Evolutionary conservation across 106 monocot genomes (phyloP).

Genomic region (Apostasia ramifera): DNA sequence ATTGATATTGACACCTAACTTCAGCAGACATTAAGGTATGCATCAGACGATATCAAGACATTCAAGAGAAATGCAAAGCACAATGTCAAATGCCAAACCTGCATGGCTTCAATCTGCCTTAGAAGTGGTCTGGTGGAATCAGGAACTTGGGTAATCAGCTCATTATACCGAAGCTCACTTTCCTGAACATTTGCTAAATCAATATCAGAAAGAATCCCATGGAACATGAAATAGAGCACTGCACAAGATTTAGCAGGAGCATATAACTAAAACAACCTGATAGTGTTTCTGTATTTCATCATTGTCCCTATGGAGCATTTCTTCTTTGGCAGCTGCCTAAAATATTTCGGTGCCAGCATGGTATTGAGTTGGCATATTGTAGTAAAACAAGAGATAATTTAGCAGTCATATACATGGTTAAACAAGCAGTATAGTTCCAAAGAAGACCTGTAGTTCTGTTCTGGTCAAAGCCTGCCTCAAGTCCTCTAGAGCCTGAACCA

Average conservation of each 20-base stretch:
- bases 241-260: background rate
- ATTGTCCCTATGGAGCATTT: conserved; percentile 80
- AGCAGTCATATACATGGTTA: no score
- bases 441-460: conserved; percentile 80
- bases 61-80: conserved; percentile 3
- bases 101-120: conserved; percentile 98
- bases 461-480: conserved; percentile 80
- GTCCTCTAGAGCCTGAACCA: conserved; percentile 88
- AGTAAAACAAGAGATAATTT: no score
- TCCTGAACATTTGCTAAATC: conserved; percentile 39
- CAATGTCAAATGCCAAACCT: conserved; percentile 35
- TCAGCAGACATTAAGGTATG: background rate
- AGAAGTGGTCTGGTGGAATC: conserved; percentile 93
- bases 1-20: background rate
- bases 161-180: conserved; percentile 94
- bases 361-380: no score
- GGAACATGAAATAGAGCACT: background rate
- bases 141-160: conserved; percentile 88
- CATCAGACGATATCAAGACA: background rate
- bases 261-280: conserved; percentile 49
- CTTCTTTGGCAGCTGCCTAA: conserved; percentile 82
- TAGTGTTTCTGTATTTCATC: conserved; percentile 94
- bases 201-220: background rate
- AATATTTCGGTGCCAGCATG: conserved; percentile 5
- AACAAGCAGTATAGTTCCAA: conserved; percentile 4